Conservation (phyloP, 2,329 filamentous ascomycete species). For the Fusarium tupiense region DNA sequence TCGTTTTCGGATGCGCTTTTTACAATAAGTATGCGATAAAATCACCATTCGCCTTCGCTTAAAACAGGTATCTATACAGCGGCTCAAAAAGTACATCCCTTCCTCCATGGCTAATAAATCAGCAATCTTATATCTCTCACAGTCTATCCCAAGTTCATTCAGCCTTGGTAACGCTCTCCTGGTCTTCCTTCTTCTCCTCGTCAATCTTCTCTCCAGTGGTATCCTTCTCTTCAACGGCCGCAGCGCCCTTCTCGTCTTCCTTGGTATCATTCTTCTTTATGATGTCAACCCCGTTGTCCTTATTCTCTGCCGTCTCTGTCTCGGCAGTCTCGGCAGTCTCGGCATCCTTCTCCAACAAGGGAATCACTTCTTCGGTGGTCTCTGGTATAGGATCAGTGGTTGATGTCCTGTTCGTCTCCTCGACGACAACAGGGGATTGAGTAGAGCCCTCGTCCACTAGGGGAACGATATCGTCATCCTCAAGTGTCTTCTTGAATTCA, state of each 20-base stretch:
- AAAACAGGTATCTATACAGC: conserved; percentile 47
- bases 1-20: conserved; percentile 21
- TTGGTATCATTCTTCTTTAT: conserved; percentile 12
- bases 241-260: background rate
- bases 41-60: conserved; percentile 47
- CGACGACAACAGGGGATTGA: conserved; percentile 3
- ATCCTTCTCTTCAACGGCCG: conserved; percentile 25
- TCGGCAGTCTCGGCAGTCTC: conserved; percentile 1
- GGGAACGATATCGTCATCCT: conserved; percentile 16
- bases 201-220: conserved; percentile 3
- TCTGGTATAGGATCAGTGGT: conserved; percentile 7
- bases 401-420: conserved; percentile 13
- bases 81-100: conserved; percentile 35
- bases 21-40: conserved; percentile 36
- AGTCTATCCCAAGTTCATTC: conserved; percentile 30
- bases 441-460: conserved; percentile 23
- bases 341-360: conserved; percentile 23
- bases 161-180: conserved; percentile 11
- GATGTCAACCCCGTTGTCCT: conserved; percentile 1
- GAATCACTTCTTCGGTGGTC: conserved; percentile 9
- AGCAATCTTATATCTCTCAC: conserved; percentile 27
- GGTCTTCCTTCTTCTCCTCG: conserved; percentile 23
- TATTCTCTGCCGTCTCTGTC: conserved; percentile 1
- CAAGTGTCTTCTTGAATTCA: conserved; percentile 6
- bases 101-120: conserved; percentile 32